A percentile compares a stretch with the other conserved stretches of the same genome.
These are phyloP conservation scores for Naganishia kalamii DNA, from an alignment of 768 basidiomycete species.

Conservation along the genomic window DNA sequence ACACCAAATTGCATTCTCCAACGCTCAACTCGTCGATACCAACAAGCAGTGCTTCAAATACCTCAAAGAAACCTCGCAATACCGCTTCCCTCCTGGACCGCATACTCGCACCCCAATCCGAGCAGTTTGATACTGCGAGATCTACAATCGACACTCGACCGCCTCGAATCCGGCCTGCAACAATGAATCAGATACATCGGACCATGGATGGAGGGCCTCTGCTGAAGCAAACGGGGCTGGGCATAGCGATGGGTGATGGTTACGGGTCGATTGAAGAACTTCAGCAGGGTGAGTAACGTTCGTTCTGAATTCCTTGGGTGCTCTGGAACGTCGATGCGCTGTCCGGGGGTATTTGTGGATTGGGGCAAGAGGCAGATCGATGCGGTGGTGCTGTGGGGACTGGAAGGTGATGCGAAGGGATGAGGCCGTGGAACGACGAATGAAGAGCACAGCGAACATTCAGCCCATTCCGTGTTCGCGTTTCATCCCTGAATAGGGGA, in stretches of 20 bases:
- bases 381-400: neutral
- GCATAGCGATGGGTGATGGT: neutral
- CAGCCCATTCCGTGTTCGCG: neutral
- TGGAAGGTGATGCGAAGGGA: neutral
- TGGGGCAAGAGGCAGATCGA: neutral
- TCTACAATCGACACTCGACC: neutral
- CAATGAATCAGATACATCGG: neutral
- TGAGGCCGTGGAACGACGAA: neutral
- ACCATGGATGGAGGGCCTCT: neutral
- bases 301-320: neutral
- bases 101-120: neutral
- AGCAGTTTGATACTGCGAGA: slow-evolving; percentile 9
- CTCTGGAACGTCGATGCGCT: neutral
- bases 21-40: neutral
- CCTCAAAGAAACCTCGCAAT: neutral
- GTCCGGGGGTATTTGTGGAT: neutral
- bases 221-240: neutral
- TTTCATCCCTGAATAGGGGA: neutral
- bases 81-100: neutral
- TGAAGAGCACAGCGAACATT: neutral
- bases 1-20: neutral
- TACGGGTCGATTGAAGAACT: neutral
- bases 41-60: neutral
- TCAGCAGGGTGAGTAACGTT: neutral
- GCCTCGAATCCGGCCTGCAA: neutral